These are phyloP conservation scores for Colletotrichum spinosum DNA, from an alignment of 2,329 filamentous ascomycete species.

Conservation along the genomic window DNA sequence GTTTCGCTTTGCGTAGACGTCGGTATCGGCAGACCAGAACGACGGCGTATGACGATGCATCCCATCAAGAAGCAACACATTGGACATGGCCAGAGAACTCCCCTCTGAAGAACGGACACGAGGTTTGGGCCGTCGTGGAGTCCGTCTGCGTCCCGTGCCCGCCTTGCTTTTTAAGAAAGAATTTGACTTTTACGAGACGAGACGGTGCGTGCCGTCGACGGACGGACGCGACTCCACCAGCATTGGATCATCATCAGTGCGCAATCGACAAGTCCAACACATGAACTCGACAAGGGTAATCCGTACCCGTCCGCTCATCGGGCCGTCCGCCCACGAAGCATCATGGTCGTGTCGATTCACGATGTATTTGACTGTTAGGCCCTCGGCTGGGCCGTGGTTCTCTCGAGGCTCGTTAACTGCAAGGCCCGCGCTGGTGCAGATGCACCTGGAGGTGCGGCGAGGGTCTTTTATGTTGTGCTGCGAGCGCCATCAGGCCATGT, in stretches of 20 bases:
- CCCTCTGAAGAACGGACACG: slow-evolving; percentile 7
- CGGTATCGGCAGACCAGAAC: background rate
- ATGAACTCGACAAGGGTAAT: background rate
- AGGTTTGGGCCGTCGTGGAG: slow-evolving; percentile 28
- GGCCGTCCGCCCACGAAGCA: slow-evolving; percentile 2
- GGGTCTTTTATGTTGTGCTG: slow-evolving; percentile 6
- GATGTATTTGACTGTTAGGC: slow-evolving; percentile 14
- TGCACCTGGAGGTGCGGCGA: slow-evolving; percentile 16
- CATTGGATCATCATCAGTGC: slow-evolving; percentile 30
- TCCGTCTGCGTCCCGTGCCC: slow-evolving; percentile 27
- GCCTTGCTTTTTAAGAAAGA: slow-evolving; percentile 1
- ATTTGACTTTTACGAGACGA: slow-evolving; percentile 34
- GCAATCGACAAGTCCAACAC: slow-evolving; percentile 19
- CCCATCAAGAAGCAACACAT: slow-evolving; percentile 17
- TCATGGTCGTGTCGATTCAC: background rate
- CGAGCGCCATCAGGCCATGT: slow-evolving; percentile 7
- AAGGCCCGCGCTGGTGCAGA: slow-evolving; percentile 16
- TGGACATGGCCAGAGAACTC: too few species aligned
- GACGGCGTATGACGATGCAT: background rate
- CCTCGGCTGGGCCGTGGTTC: background rate
- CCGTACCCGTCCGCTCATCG: too few species aligned
- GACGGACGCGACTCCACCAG: slow-evolving; percentile 22
- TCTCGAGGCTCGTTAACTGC: slow-evolving; percentile 14
- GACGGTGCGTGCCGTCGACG: slow-evolving; percentile 36
- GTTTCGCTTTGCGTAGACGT: background rate